Base-by-base conservation (phyloP, 2,329 filamentous ascomycete species). In the Plenodomus biglobosus region DNA sequence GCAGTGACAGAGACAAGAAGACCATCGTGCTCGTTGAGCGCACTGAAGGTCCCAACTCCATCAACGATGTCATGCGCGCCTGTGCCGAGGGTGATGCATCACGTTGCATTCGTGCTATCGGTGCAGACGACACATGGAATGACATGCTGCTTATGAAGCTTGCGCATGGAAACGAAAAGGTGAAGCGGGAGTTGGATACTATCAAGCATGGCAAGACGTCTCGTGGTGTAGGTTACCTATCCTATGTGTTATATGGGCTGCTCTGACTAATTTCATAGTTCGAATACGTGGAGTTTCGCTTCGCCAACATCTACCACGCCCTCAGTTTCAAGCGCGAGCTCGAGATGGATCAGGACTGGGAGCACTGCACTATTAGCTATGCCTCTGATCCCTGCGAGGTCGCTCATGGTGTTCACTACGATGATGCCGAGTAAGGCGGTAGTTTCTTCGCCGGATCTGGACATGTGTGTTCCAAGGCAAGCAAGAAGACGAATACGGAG, bases 241-340 rank as follows among this genome's bases (percentile, higher is more conserved):
- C 17, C 4, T 15, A 15, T 32, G 8, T 34, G 10, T 38, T 37
- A 8, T 20, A 7, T n/a, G 32, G 8, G 19, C 21, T 21, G 10
- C 60, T 63, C 45, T 63, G 18, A 24, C 2, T 24, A 15, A n/a
- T 20, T 15, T 32, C 8, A 13, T 17, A 78, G 76, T 65, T 68
- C 24, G 69, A 72, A 35, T 73, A 67, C 24, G 71, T 78, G n/a
- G 65, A 72, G 22, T 79, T 79, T 56, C 75, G 76, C 8, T 80
- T 80, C 60, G 71, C 67, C 37, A 75, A 69, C 51, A 75, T 80
- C 47, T 65, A 70, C 19, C 64, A 79, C 44, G 77, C 78, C 0
- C 69, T 77, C 15, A 66, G 65, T 17, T 80, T 80, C 68, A 74
- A 71, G 46, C 62, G 66, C 2, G 48, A 64, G 19, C 61, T 80